A percentile compares a stretch with the other conserved stretches of the same genome.
phyloP scores from a whole-genome alignment of 805 yeast genomes.

The Myxozyma monticola region DNA sequence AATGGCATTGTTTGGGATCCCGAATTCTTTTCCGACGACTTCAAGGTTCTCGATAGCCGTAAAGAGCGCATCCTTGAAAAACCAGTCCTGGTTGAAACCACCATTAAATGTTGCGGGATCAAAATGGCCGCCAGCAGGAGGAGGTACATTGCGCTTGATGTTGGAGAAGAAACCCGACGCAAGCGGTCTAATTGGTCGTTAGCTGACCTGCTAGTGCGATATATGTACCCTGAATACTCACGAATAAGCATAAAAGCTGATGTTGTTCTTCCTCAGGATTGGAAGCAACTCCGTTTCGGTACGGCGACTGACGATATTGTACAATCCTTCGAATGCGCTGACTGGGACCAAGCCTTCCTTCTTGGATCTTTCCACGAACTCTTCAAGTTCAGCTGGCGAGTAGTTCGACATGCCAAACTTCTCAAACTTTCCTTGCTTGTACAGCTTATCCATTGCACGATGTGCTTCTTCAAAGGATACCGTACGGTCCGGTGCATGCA shows the following conservation, averaged over 20 bases:
- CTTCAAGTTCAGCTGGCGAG: slow-evolving; percentile 26
- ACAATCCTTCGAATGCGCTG: slow-evolving; percentile 34
- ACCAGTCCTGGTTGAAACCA: slow-evolving; percentile 17
- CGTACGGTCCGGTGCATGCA: slow-evolving; percentile 32
- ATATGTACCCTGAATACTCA: neutral
- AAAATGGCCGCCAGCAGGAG: slow-evolving; percentile 16
- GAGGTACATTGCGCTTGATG: slow-evolving; percentile 17
- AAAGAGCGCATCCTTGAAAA: slow-evolving; percentile 26
- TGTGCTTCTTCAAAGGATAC: slow-evolving; percentile 34
- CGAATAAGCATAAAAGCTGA: slow-evolving; percentile 35
- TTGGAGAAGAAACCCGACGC: slow-evolving; percentile 26
- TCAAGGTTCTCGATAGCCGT: slow-evolving; percentile 22
- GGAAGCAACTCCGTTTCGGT: slow-evolving; percentile 34
- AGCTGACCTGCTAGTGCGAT: neutral
- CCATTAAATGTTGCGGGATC: slow-evolving; percentile 20
- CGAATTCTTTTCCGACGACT: slow-evolving; percentile 9
- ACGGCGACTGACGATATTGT: slow-evolving; percentile 33
- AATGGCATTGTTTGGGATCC: slow-evolving; percentile 19
- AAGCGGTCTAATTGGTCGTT: slow-evolving; percentile 9
- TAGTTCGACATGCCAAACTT: slow-evolving; percentile 35
- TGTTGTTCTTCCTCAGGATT: slow-evolving; percentile 24
- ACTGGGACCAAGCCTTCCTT: slow-evolving; percentile 27
- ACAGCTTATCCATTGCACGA: slow-evolving; percentile 31
- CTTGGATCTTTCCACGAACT: slow-evolving; percentile 19
- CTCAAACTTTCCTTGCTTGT: slow-evolving; percentile 34